Percentiles rank a stretch among this genome's conserved stretches.
Conservation (phyloP, 805 yeast genomes). For the Zygosaccharomyces lentus region DNA sequence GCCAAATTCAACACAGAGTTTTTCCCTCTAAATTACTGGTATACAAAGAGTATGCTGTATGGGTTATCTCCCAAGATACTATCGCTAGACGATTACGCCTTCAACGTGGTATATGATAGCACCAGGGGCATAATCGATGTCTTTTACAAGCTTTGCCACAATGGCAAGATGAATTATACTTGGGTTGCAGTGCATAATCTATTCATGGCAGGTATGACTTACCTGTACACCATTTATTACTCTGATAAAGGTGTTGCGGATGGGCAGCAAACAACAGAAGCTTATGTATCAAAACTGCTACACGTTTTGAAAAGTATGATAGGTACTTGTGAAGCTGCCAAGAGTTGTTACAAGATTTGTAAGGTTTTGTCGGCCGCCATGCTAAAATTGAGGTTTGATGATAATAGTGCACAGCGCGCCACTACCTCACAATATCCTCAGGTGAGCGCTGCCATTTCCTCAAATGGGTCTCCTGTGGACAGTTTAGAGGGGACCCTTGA, state of each 20-base stretch:
- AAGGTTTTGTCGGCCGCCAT: conserved; percentile 71
- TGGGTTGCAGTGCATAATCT: conserved; percentile 92
- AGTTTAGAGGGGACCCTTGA: conserved; percentile 9
- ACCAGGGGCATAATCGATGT: conserved; percentile 62
- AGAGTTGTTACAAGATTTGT: conserved; percentile 63
- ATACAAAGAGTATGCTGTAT: conserved; percentile 64
- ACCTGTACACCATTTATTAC: conserved; percentile 69
- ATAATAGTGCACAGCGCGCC: neutral
- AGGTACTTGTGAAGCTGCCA: conserved; percentile 76
- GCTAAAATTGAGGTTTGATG: conserved; percentile 47
- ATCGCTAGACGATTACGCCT: conserved; percentile 50
- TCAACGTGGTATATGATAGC: conserved; percentile 53
- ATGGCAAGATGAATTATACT: conserved; percentile 68
- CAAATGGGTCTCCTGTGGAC: conserved; percentile 4
- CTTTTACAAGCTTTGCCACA: conserved; percentile 54
- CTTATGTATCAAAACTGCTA: conserved; percentile 45
- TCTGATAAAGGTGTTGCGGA: conserved; percentile 49
- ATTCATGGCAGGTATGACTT: conserved; percentile 86
- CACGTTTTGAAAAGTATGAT: conserved; percentile 55
- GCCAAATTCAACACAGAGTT: conserved; percentile 70
- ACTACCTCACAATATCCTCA: neutral
- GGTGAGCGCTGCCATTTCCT: neutral
- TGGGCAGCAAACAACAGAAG: conserved; percentile 49
- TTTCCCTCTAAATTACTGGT: conserved; percentile 71
- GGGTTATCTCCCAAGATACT: conserved; percentile 74